Evolutionary conservation across 495 filamentous ascomycete genomes (phyloP), one percentile per base, ranked within the genome.

Genomic region (Podospora appendiculata): DNA sequence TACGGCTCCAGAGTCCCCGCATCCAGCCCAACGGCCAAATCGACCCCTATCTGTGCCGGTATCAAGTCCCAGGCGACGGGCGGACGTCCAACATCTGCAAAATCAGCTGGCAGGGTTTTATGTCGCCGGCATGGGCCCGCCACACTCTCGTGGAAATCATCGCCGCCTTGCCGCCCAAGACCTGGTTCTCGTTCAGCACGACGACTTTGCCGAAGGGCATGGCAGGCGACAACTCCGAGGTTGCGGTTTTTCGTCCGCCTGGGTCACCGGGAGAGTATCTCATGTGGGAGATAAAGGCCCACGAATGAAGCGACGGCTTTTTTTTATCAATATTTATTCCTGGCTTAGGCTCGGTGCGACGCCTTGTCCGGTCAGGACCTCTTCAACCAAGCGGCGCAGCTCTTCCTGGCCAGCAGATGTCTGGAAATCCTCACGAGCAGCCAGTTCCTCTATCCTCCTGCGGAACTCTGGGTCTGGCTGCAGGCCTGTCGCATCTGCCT

Each of bases 41-140:
- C 44, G 89, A 97, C 64, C 74, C 89, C 0, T 92, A 86, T 59
- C 73, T 98, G 11, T 83, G 83, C 50, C 82, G 86, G n/a, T 98
- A 96, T 64, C 62, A 70, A n/a, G 73, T 84, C 7, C 87, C 86
- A 12, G 72, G 72, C 0, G 60, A 64, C 4, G 66, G 69, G 6
- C 32, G 45, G 13, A 10, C 17, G 17, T 51, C 54, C 50, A 64
- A 65, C 39, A 14, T 79, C 12, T 74, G 76, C 57, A 78, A 72
- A 53, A 55, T 81, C 50, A 77, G 69, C 54, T 81, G 77, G 77
- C 67, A 70, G 53, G 78, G 78, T 6, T 79, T 80, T 47, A 50
- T 80, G 10, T 46, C 74, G 3, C 65, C 78, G 25, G 61, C 59
- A 5, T 80, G 78, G 77, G 62, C 64, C 5, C 67, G 69, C 19